These are phyloP conservation scores for Colletotrichum orbiculare DNA, from an alignment of 2,329 filamentous ascomycete genomes.

Conservation along the genomic window DNA sequence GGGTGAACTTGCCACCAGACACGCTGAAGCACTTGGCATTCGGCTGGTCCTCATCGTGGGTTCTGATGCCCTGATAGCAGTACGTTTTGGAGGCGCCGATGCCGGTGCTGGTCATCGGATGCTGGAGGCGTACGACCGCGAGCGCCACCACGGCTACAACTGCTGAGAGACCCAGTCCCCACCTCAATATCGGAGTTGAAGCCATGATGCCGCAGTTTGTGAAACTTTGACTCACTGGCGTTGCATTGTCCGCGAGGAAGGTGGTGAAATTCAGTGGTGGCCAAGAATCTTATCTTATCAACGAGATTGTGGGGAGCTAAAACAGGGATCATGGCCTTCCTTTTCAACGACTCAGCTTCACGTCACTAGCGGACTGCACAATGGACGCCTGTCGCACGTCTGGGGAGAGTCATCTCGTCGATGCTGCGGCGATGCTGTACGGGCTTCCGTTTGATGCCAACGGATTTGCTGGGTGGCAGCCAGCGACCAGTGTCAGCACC, in stretches of 20 bases:
- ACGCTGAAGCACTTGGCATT: slow-evolving; percentile 67
- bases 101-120: slow-evolving; percentile 27
- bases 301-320: too few relatives aligned
- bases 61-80: slow-evolving; percentile 54
- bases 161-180: slow-evolving; percentile 43
- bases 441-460: too few relatives aligned
- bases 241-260: slow-evolving; percentile 4
- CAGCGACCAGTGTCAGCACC: too few relatives aligned
- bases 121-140: slow-evolving; percentile 42
- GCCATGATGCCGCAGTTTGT: slow-evolving; percentile 23
- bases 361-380: neutral
- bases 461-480: too few relatives aligned
- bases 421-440: too few relatives aligned
- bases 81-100: slow-evolving; percentile 41
- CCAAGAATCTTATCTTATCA: slow-evolving; percentile 32
- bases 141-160: slow-evolving; percentile 44
- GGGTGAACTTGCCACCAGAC: slow-evolving; percentile 60
- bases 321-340: slow-evolving; percentile 9
- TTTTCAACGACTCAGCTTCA: neutral
- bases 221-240: slow-evolving; percentile 2
- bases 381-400: too few relatives aligned
- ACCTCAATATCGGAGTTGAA: slow-evolving; percentile 23
- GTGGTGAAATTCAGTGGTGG: slow-evolving; percentile 25
- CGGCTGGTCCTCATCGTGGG: slow-evolving; percentile 49
- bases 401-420: too few relatives aligned